These are phyloP conservation scores for Metarhizium rileyi DNA, from an alignment of 2,329 filamentous ascomycete genomes.

Conservation along the genomic window DNA sequence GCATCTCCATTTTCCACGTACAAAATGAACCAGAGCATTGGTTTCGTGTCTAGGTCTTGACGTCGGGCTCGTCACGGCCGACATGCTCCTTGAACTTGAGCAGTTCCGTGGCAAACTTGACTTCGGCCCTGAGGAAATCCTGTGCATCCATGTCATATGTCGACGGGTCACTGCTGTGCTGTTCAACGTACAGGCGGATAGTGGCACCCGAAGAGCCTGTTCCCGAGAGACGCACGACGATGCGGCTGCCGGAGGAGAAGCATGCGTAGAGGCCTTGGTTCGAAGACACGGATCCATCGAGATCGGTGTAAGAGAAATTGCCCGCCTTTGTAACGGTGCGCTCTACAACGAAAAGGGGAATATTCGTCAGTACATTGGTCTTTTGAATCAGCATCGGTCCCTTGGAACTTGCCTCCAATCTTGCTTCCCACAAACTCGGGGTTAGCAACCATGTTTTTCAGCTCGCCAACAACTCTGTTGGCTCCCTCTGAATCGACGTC, in stretches of 20 bases:
- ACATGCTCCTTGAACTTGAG: constrained; percentile 92
- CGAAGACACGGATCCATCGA: constrained; percentile 91
- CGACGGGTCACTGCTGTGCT: constrained; percentile 73
- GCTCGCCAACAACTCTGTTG: constrained; percentile 75
- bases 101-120: constrained; percentile 73
- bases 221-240: constrained; percentile 89
- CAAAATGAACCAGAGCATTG: neutral
- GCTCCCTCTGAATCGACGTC: constrained; percentile 85
- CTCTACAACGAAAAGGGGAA: constrained; percentile 26
- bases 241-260: constrained; percentile 89
- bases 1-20: neutral
- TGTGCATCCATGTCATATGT: constrained; percentile 79
- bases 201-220: constrained; percentile 93
- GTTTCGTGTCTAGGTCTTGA: constrained; percentile 62
- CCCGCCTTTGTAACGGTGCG: constrained; percentile 83
- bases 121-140: constrained; percentile 85
- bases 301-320: constrained; percentile 96
- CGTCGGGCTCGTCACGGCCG: constrained; percentile 85
- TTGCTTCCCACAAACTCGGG: constrained; percentile 70
- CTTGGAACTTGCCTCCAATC: constrained; percentile 48
- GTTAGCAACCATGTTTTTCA: constrained; percentile 69
- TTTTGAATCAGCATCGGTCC: neutral
- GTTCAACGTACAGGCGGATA: constrained; percentile 94
- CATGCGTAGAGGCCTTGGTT: constrained; percentile 94
- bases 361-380: constrained; percentile 5